Percentiles rank a stretch among this genome's conserved stretches.
Conservation (phyloP, 2,329 filamentous ascomycete species). For the Alternaria viburni region DNA sequence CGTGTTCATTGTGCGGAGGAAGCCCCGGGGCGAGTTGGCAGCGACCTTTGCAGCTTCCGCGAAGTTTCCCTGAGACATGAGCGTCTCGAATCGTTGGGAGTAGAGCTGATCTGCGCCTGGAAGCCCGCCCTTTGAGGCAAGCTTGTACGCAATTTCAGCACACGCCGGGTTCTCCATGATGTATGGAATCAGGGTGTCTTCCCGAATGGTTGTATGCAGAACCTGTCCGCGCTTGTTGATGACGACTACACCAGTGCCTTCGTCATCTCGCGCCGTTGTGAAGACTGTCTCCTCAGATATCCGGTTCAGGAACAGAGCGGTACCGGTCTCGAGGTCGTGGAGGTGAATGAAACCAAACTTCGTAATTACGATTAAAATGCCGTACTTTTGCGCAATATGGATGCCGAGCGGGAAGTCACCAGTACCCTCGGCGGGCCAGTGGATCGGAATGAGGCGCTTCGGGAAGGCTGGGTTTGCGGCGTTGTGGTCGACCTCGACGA, state of each 20-base stretch:
- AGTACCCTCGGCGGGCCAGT: constrained; percentile 92
- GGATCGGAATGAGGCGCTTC: constrained; percentile 97
- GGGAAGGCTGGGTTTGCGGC: constrained; percentile 85
- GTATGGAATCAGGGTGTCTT: constrained; percentile 89
- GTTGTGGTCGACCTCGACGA: constrained; percentile 95
- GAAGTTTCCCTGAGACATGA: constrained; percentile 81
- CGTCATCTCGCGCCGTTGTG: constrained; percentile 82
- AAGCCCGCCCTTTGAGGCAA: constrained; percentile 91
- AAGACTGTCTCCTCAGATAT: constrained; percentile 99
- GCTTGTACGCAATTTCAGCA: constrained; percentile 89
- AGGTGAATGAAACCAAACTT: constrained; percentile 99
- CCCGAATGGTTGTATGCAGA: constrained; percentile 90
- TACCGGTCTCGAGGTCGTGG: constrained; percentile 94
- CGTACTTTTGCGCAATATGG: constrained; percentile 96
- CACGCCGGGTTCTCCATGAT: constrained; percentile 96
- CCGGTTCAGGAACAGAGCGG: constrained; percentile 98
- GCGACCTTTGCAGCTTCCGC: constrained; percentile 92
- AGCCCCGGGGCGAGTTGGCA: constrained; percentile 93
- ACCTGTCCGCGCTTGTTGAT: constrained; percentile 99
- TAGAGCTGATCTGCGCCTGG: constrained; percentile 95
- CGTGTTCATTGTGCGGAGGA: constrained; percentile 90
- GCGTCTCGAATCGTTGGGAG: constrained; percentile 87
- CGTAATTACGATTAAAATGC: constrained; percentile 94
- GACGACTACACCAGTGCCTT: constrained; percentile 86
- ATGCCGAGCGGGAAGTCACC: constrained; percentile 99